These are phyloP conservation scores for Fusarium vanettenii DNA, from an alignment of 2,329 filamentous ascomycete species.

Conservation along the genomic window DNA sequence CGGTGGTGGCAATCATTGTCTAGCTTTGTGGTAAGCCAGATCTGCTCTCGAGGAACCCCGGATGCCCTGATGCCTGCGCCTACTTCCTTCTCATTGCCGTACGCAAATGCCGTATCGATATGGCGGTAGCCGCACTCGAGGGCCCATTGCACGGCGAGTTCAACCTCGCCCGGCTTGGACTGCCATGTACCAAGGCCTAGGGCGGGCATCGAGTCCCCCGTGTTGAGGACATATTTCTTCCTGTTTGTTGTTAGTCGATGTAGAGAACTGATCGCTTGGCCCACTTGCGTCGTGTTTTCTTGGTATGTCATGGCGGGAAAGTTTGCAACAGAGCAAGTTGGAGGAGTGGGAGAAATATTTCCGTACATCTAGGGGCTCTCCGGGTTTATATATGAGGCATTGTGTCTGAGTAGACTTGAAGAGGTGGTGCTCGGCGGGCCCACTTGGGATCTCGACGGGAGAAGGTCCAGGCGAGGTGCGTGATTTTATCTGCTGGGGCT, in stretches of 20 bases:
- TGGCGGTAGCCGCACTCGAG: constrained; percentile 56
- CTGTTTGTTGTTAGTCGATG: not conserved
- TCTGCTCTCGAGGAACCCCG: constrained; percentile 49
- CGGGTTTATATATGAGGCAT: not conserved
- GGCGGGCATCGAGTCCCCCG: constrained; percentile 47
- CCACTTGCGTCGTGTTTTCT: not conserved
- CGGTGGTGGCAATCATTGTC: constrained; percentile 62
- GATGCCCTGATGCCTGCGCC: constrained; percentile 49
- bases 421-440: not conserved
- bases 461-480: not conserved
- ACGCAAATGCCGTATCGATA: constrained; percentile 59
- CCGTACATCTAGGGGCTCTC: not conserved
- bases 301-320: not conserved
- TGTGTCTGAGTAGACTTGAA: not conserved
- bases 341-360: not conserved
- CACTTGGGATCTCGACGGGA: not conserved
- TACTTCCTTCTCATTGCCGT: constrained; percentile 56
- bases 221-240: constrained; percentile 37
- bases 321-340: not conserved
- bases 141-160: constrained; percentile 52
- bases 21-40: constrained; percentile 68
- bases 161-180: constrained; percentile 64
- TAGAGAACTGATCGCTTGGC: not conserved
- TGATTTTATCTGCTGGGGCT: not conserved
- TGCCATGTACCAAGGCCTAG: constrained; percentile 50